A percentile compares a stretch with the other conserved stretches of the same genome.
Evolutionary conservation across 2,329 filamentous ascomycete species (phyloP).

Genomic region (Dissoconium aciculare): DNA sequence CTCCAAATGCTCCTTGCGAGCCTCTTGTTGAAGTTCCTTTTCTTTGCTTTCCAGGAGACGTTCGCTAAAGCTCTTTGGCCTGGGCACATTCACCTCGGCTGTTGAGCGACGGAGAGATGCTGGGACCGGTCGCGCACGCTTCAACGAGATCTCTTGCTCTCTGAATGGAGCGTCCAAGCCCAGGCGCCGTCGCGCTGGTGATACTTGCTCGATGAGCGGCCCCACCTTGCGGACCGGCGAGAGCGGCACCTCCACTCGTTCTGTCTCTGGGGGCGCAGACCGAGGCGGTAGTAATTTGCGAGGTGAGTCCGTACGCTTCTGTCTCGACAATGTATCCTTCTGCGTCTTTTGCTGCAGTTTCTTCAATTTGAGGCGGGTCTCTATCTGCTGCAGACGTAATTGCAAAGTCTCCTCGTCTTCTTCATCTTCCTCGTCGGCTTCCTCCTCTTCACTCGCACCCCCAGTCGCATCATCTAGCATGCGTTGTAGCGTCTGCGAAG

Average conservation of each 20-base stretch:
- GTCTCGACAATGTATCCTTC: conserved; percentile 5
- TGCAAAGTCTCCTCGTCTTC: conserved; percentile 63
- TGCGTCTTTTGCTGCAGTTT: conserved; percentile 50
- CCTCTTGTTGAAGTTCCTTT: conserved; percentile 29
- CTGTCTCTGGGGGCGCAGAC: conserved; percentile 15
- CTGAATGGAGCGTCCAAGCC: conserved; percentile 82
- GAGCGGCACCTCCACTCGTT: conserved; percentile 63
- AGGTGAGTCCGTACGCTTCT: conserved; percentile 6
- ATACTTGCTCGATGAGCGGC: conserved; percentile 42
- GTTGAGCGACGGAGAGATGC: not conserved
- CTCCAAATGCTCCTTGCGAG: conserved; percentile 31
- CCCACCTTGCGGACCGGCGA: conserved; percentile 45
- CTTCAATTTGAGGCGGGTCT: conserved; percentile 76
- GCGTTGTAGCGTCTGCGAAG: conserved; percentile 18
- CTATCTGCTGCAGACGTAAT: conserved; percentile 70
- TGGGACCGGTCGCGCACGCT: conserved; percentile 41
- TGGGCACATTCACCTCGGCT: conserved; percentile 8
- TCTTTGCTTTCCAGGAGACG: conserved; percentile 54
- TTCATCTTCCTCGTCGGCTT: conserved; percentile 25
- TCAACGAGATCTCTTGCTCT: conserved; percentile 70
- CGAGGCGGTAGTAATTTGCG: conserved; percentile 5
- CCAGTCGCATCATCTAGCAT: conserved; percentile 15
- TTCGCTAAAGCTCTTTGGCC: conserved; percentile 61
- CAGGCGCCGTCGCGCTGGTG: conserved; percentile 63
- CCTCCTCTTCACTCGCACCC: conserved; percentile 18